A percentile compares a stretch with the other conserved stretches of the same genome.
Conservation (phyloP, 2,329 filamentous ascomycete genomes). For the Ampelomyces quisqualis region DNA sequence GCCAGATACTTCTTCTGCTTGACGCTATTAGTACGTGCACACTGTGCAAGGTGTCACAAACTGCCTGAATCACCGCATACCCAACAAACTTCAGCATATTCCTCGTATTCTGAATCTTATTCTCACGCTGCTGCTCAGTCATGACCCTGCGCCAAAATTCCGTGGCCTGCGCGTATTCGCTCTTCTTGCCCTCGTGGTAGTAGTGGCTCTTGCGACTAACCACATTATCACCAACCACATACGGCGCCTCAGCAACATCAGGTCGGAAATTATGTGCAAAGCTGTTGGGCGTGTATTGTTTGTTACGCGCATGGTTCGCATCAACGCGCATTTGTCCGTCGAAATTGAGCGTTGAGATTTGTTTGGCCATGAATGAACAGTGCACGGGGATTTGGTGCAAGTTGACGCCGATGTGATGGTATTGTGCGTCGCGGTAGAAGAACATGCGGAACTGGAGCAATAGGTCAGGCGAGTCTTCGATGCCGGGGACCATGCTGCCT, state of each 20-base stretch:
- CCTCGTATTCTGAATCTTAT: constrained; percentile 54
- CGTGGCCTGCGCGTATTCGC: constrained; percentile 55
- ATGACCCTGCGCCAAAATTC: constrained; percentile 55
- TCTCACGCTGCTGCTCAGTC: constrained; percentile 46
- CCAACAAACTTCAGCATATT: constrained; percentile 49
- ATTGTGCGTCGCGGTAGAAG: constrained; percentile 50
- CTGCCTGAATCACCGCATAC: constrained; percentile 48
- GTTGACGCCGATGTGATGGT: constrained; percentile 56
- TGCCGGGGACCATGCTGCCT: constrained; percentile 54
- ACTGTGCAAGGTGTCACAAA: not conserved
- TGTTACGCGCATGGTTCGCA: constrained; percentile 51
- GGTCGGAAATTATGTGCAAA: constrained; percentile 55
- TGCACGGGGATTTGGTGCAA: constrained; percentile 52
- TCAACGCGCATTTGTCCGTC: constrained; percentile 54
- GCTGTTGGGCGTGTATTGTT: constrained; percentile 56
- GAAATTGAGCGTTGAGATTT: constrained; percentile 51
- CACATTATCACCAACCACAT: constrained; percentile 52
- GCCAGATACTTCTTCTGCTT: constrained; percentile 53
- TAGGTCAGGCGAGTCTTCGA: constrained; percentile 44
- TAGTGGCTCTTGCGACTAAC: constrained; percentile 56
- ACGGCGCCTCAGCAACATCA: constrained; percentile 54
- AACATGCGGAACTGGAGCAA: constrained; percentile 28
- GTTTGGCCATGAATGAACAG: constrained; percentile 53
- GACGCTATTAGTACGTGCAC: constrained; percentile 3
- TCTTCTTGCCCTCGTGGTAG: constrained; percentile 56